Evolutionary conservation across 1,284 basidiomycete genomes (phyloP).

Genomic region (Puccinia novopanici): DNA sequence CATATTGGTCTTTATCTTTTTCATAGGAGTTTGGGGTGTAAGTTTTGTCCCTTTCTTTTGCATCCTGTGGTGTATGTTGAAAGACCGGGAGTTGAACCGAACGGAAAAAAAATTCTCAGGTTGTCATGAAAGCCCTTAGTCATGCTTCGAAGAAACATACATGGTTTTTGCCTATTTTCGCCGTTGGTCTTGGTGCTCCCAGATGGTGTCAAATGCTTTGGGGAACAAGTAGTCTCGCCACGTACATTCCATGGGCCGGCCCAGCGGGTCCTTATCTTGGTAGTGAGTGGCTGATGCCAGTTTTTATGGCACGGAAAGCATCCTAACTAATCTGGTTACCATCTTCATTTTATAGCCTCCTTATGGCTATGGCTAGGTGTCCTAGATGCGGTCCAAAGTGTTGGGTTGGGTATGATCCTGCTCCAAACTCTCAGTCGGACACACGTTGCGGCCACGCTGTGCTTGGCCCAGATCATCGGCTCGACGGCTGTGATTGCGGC

Average conservation of each 20-base stretch:
- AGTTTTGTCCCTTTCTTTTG: constrained; percentile 10
- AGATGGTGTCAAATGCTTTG: constrained; percentile 87
- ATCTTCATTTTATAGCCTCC: constrained; percentile 64
- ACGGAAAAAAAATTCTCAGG: background rate
- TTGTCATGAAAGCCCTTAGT: constrained; percentile 72
- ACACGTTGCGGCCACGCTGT: constrained; percentile 86
- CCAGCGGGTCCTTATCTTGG: constrained; percentile 74
- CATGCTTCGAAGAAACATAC: constrained; percentile 87
- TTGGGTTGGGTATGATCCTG: constrained; percentile 88
- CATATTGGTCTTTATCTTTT: constrained; percentile 77
- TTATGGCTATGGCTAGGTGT: constrained; percentile 93
- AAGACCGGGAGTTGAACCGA: background rate
- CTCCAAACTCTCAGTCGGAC: constrained; percentile 86
- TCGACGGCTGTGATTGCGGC: constrained; percentile 77
- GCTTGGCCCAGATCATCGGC: constrained; percentile 70
- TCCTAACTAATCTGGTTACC: background rate
- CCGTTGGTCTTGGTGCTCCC: constrained; percentile 85
- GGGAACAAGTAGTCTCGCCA: constrained; percentile 80
- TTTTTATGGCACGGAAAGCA: background rate
- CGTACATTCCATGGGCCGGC: constrained; percentile 90
- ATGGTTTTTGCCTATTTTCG: constrained; percentile 88
- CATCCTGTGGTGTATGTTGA: background rate
- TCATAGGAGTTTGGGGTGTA: constrained; percentile 77
- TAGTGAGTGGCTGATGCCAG: constrained; percentile 24
- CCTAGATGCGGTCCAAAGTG: constrained; percentile 85